Base-by-base conservation (phyloP, 2,329 filamentous ascomycete genomes). In the Chaetomiaceae sp. region DNA sequence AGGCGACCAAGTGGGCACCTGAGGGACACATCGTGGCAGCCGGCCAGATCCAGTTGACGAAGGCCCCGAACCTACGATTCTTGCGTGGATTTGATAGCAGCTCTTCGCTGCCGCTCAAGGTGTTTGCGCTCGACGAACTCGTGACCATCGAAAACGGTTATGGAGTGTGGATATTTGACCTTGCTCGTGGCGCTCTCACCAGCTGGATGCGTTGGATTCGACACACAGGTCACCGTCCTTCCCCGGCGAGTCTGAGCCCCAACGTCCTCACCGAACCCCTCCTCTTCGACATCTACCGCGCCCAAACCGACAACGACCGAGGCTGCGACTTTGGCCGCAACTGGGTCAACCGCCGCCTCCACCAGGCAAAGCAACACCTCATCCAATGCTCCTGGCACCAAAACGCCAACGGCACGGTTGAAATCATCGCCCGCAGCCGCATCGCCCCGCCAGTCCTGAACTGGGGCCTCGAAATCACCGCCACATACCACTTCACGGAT, bases 301-400 rank as follows among this genome's bases (percentile, higher is more conserved):
- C 85, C 0, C 73, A 79, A 34, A 87, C 84, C 0, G 82, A 87
- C 68, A 87, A 87, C 63, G 84, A 88, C 63, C 72, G 74, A 4
- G 77, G 77, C 0, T 71, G 72, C 6, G 69, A 72, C 15, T 79
- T 81, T 58, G 83, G 81, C 1, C 70, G 73, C 47, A 75, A 84
- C 56, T 88, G 84, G 84, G 67, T 72, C 11, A 71, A 74, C 17
- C 63, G 68, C 6, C 70, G 72, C 3, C 62, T 80, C 0, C 72
- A 79, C 60, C 72, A 78, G 60, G 75, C 74, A 3, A 71, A 69
- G 4, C 65, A 68, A 44, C 72, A 79, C 56, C 68, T 72, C 23
- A 67, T 71, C 17, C 63, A 66, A 19, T 63, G 71, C 1, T 62
- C 58, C 12, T 71, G 68, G 68, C 47, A 67, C 60, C 54, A 62